Conservation (phyloP, 495 filamentous ascomycete species). For the Aspergillus hancockii region DNA sequence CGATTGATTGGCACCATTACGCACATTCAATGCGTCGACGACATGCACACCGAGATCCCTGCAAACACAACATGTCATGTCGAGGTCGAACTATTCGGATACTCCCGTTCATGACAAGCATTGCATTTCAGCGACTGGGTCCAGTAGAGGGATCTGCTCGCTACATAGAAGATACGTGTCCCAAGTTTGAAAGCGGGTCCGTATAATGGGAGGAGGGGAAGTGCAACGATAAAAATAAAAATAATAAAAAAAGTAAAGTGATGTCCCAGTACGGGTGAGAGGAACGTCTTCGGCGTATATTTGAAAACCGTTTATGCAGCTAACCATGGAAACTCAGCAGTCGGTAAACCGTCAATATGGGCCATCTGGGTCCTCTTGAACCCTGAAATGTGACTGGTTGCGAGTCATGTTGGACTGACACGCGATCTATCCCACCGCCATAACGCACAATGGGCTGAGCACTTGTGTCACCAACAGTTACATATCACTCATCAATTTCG, state of each 20-base stretch:
- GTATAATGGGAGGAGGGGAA: conserved; percentile 5
- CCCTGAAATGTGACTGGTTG: conserved; percentile 23
- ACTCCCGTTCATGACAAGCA: conserved; percentile 29
- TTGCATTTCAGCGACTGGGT: conserved; percentile 15
- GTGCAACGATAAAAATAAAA: too few species aligned
- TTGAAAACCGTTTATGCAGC: conserved; percentile 23
- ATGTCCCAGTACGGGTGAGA: conserved; percentile 3
- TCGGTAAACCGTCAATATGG: conserved; percentile 5
- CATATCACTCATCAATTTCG: conserved; percentile 1
- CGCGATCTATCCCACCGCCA: conserved; percentile 13
- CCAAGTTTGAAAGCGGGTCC: conserved; percentile 9
- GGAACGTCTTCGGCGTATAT: conserved; percentile 12
- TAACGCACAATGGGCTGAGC: conserved; percentile 6
- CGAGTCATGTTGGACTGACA: conserved; percentile 5
- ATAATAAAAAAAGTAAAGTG: conserved; percentile 9
- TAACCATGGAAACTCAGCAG: conserved; percentile 13
- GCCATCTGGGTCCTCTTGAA: conserved; percentile 5
- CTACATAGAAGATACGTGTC: conserved; percentile 20
- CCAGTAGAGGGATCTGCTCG: conserved; percentile 8
- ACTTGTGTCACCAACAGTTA: not conserved
- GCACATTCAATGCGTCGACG: conserved; percentile 21
- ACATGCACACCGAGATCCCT: conserved; percentile 16
- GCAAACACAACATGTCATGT: conserved; percentile 27
- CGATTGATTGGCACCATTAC: conserved; percentile 24
- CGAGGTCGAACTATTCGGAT: conserved; percentile 23